Base-by-base conservation (phyloP, 1,284 basidiomycete genomes). In the Microbotryum scabiosae region DNA sequence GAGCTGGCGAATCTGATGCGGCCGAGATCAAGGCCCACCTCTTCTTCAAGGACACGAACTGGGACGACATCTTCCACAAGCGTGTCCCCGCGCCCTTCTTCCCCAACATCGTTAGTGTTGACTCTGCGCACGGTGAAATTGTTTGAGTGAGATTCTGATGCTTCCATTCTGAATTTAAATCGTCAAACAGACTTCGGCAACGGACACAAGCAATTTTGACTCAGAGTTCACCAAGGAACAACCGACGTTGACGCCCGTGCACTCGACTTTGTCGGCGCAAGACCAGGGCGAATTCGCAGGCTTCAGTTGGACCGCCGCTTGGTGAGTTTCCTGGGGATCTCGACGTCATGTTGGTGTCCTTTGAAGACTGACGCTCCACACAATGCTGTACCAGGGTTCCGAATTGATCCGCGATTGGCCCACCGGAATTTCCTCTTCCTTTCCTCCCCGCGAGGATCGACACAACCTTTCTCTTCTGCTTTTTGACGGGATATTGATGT, bases 31-130 rank as follows among this genome's bases (percentile, higher is more conserved):
- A 98, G 79, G 82, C 84, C 62, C 96, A 98, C 76, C 85, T 91
- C 16, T 99, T 98, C 83, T 98, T 99, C 82, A 90, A 92, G 75
- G 94, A 97, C 73, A 87, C 96, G 66, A 96, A 81, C 78, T 99
- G 90, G 78, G 92, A 97, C 71, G 93, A 97, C 75, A 88, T 98
- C 45, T 77, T 96, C 69, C 81, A 96, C 79, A 98, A 98, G 77
- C 88, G 92, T 57, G 92, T 97, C 69, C 91, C 93, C 43, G 89
- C 93, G 44, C 91, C 96, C 7, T 99, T 97, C 79, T 92, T 90
- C 82, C 96, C 96, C 9, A 90, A 87, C 4, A 89, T 98, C 71
- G 90, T 91, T 73, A 76, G 89, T 76, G 70, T 18, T 30, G 30
- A 10, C 30, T 30, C 7, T 8, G 30, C 30, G 8, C 30, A 30